These are phyloP conservation scores for Tylopilus plumbeoviolaceoides DNA, from an alignment of 768 basidiomycete species.

Conservation along the genomic window DNA sequence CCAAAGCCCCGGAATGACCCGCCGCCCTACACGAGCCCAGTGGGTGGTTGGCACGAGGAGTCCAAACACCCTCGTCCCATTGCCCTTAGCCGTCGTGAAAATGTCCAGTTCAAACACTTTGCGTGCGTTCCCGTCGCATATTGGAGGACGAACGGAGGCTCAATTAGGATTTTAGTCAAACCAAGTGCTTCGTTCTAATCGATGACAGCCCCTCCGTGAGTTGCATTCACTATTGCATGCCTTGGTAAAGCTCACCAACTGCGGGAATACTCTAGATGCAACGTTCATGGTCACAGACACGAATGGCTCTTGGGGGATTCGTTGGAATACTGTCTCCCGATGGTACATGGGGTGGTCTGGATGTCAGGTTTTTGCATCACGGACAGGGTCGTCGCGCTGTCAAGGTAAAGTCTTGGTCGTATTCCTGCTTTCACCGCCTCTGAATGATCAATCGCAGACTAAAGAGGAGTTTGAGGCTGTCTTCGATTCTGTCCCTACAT, in stretches of 20 bases:
- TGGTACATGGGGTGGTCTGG: conserved; percentile 14
- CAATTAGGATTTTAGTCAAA: conserved; percentile 9
- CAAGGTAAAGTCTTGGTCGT: conserved; percentile 5
- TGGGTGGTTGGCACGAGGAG: conserved; percentile 6
- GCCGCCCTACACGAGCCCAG: conserved; percentile 16
- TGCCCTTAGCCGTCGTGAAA: conserved; percentile 9
- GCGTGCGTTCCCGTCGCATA: conserved; percentile 10
- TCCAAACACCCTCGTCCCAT: conserved; percentile 8
- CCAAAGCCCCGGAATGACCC: background rate
- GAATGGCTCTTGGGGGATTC: conserved; percentile 14
- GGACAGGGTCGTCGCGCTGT: background rate
- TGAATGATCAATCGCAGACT: conserved; percentile 4
- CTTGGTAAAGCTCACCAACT: background rate
- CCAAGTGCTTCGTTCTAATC: conserved; percentile 21
- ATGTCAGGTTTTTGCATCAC: conserved; percentile 19
- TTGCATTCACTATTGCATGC: background rate
- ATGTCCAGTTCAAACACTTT: conserved; percentile 16
- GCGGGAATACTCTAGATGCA: conserved; percentile 14
- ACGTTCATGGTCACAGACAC: conserved; percentile 19
- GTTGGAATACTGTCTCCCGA: conserved; percentile 11
- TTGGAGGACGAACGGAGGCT: background rate
- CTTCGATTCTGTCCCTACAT: conserved; percentile 18
- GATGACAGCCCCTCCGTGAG: conserved; percentile 22
- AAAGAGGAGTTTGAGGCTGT: conserved; percentile 14
- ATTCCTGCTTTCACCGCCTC: background rate